Base-by-base conservation (phyloP, 352 stramenopile genomes). In the Phytophthora boehmeriae region DNA sequence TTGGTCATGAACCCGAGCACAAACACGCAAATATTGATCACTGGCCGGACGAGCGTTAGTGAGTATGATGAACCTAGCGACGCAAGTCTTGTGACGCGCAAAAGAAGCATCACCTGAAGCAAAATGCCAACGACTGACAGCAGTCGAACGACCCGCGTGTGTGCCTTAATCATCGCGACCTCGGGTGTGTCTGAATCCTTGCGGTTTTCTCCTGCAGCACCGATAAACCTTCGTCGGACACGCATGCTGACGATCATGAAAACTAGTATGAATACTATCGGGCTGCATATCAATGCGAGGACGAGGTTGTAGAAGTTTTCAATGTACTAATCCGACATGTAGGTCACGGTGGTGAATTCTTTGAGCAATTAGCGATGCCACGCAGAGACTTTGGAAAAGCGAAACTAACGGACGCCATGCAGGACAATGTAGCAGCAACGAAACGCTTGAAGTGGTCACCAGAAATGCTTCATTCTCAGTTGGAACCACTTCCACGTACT, bases 1-100 rank as follows among this genome's bases (percentile, higher is more conserved):
- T 85, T 89, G 56, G 77, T 89, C 75, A 83, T 88, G 58, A 91
- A 91, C 27, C 75, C 78, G 28, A 89, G 59, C 16, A 83, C 54
- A 48, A 78, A 83, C 5, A 60, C 63, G 49, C 75, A 86, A 23
- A 83, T 32, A 42, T 83, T 85, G 19, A 58, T 49, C 14, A 79
- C 67, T 1, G 78, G 73, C 2, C 80, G 80, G 14, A 77, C 63
- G 44, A 88, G 55, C 17, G 69, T 75, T 35, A 90, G 76, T 22
- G 68, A 60, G 51, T 81, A 87, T n/a, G 71, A 63, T 6, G 55
- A 62, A 10, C 49, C 68, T 41, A 42, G 53, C 17, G 56, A 60
- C 14, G 53, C 64, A 17, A 61, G 68, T 43, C 34, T 57, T 1
- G 50, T 57, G 23, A 63, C 59, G 0, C 28, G 53, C n/a, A 63